These are phyloP conservation scores for Penicillium polonicum DNA, from an alignment of 2,329 filamentous ascomycete species.

Conservation along the genomic window DNA sequence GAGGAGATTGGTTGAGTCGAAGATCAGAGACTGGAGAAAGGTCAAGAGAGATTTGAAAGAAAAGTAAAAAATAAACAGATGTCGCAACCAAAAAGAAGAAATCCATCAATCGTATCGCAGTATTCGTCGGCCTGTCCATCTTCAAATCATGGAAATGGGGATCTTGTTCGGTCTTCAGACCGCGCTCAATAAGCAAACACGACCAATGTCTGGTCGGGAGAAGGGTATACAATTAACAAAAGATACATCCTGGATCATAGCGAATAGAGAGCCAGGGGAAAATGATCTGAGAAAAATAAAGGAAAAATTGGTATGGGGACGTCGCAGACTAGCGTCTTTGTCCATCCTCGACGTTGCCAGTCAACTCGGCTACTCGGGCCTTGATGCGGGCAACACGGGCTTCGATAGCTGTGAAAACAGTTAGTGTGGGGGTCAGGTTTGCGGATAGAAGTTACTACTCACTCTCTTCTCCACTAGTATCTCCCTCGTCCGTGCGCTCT, in stretches of 20 bases:
- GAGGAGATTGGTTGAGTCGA: conserved; percentile 3
- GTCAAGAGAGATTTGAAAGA: neutral
- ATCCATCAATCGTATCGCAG: conserved; percentile 22
- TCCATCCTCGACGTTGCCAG: conserved; percentile 70
- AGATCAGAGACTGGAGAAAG: neutral
- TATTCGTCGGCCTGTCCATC: conserved; percentile 12
- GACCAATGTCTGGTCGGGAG: conserved; percentile 13
- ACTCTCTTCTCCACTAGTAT: conserved; percentile 95
- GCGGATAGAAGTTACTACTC: conserved; percentile 45
- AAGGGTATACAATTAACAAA: conserved; percentile 14
- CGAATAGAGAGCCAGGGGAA: conserved; percentile 11
- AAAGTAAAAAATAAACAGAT: conserved; percentile 1
- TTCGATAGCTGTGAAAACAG: conserved; percentile 69
- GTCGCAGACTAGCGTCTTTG: conserved; percentile 15
- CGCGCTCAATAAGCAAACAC: conserved; percentile 17
- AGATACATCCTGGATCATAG: conserved; percentile 6
- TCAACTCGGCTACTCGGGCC: conserved; percentile 91
- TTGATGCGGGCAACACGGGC: conserved; percentile 96
- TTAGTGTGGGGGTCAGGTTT: conserved; percentile 29
- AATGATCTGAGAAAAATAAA: neutral
- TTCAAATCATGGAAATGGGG: neutral
- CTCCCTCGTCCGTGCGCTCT: conserved; percentile 70
- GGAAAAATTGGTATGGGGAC: neutral
- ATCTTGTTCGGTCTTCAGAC: neutral
- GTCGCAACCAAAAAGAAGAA: conserved; percentile 11